Percentiles rank a stretch among this genome's conserved stretches.
Conservation (phyloP, 2,329 filamentous ascomycete genomes). For the Periconia sp. region DNA sequence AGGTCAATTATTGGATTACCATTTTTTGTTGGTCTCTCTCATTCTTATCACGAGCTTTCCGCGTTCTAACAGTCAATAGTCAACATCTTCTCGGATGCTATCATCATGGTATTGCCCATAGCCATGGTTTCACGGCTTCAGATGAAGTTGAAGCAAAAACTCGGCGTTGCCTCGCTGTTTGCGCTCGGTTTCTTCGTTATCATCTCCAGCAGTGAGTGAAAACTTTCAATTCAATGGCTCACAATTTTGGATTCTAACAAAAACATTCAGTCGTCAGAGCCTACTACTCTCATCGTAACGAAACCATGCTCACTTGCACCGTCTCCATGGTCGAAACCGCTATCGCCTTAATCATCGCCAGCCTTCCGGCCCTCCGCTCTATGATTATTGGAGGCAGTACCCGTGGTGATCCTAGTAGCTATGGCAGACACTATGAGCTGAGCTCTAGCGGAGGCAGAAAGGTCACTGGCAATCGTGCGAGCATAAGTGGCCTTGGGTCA, state of each 20-base stretch:
- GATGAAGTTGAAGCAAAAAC: conserved; percentile 25
- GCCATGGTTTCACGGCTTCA: conserved; percentile 24
- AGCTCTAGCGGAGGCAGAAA: conserved; percentile 16
- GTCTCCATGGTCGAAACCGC: conserved; percentile 30
- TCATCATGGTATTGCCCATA: conserved; percentile 24
- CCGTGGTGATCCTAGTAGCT: conserved; percentile 17
- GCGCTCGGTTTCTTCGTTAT: conserved; percentile 25
- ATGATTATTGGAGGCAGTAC: conserved; percentile 20
- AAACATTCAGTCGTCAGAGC: neutral
- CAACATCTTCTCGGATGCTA: conserved; percentile 23
- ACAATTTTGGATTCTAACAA: too few species aligned
- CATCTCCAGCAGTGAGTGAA: conserved; percentile 22
- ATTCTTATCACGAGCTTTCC: too few species aligned
- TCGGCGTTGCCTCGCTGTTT: conserved; percentile 24
- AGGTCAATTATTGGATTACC: conserved; percentile 26
- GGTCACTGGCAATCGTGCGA: conserved; percentile 4
- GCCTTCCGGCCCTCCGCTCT: conserved; percentile 35
- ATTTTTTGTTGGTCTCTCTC: conserved; percentile 15
- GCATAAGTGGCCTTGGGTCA: neutral
- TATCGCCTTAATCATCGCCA: conserved; percentile 46
- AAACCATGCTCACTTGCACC: conserved; percentile 26
- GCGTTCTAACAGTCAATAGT: conserved; percentile 9
- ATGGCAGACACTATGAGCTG: conserved; percentile 27
- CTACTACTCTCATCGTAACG: conserved; percentile 6
- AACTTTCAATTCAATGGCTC: too few species aligned